Percentiles rank a stretch among this genome's conserved stretches.
Conservation (phyloP, 495 filamentous ascomycete genomes). For the Usnea hakonensis region DNA sequence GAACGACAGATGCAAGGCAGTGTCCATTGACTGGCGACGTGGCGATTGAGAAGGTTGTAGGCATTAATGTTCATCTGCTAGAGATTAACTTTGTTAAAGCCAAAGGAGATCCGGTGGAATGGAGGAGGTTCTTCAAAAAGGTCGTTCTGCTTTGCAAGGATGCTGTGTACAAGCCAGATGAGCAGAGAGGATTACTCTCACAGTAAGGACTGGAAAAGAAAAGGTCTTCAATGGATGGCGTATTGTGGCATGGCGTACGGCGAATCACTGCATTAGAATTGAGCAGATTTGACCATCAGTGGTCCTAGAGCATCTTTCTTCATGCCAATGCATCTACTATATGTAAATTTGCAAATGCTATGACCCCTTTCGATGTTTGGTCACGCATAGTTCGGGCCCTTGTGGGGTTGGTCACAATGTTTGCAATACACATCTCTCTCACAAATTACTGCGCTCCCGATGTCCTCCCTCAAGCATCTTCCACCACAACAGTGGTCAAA, state of each 20-base stretch:
- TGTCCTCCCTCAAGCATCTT: constrained; percentile 34
- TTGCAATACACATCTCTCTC: neutral
- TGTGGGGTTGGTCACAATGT: neutral
- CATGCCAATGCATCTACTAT: neutral
- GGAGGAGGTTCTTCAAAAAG: constrained; percentile 95
- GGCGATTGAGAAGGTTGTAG: constrained; percentile 62
- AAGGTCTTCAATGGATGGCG: neutral
- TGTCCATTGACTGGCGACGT: constrained; percentile 81
- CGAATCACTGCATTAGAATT: constrained; percentile 1
- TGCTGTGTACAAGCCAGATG: constrained; percentile 52
- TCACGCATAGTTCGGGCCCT: too few relatives aligned
- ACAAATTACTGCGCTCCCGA: neutral
- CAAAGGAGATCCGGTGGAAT: constrained; percentile 94
- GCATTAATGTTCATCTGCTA: constrained; percentile 49
- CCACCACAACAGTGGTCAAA: constrained; percentile 75
- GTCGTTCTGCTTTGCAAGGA: constrained; percentile 78
- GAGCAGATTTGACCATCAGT: neutral
- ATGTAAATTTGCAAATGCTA: neutral
- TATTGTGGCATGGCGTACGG: neutral
- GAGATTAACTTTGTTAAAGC: constrained; percentile 90
- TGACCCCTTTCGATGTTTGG: neutral
- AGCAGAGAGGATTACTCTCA: constrained; percentile 16
- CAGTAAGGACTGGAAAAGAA: neutral
- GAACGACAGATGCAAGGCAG: constrained; percentile 67
- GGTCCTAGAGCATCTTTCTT: neutral